Evolutionary conservation across 805 yeast species (phyloP).

Genomic region (Kregervanrija delftensis): DNA sequence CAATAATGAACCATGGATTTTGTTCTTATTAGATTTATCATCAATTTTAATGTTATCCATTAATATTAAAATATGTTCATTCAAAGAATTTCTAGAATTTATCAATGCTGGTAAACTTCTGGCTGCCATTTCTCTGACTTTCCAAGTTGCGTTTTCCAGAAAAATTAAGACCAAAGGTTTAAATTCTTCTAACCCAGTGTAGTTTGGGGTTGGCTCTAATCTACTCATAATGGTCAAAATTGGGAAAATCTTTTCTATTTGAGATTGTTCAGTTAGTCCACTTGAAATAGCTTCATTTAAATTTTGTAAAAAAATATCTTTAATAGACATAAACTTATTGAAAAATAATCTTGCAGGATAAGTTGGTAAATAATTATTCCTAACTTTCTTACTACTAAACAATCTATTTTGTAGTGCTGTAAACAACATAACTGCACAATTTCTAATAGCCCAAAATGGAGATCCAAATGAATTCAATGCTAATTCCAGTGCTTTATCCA

Average conservation of each 20-base stretch:
- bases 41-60: background rate
- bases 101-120: slow-evolving; percentile 52
- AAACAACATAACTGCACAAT: slow-evolving; percentile 90
- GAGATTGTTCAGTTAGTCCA: slow-evolving; percentile 23
- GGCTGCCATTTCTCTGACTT: slow-evolving; percentile 83
- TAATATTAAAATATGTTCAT: slow-evolving; percentile 22
- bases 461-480: slow-evolving; percentile 60
- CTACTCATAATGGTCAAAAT: slow-evolving; percentile 66
- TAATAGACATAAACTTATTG: slow-evolving; percentile 49
- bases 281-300: slow-evolving; percentile 28
- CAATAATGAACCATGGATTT: slow-evolving; percentile 53
- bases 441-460: slow-evolving; percentile 77
- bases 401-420: slow-evolving; percentile 75
- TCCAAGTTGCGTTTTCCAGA: slow-evolving; percentile 60
- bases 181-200: slow-evolving; percentile 47
- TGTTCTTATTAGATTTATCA: slow-evolving; percentile 30
- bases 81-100: slow-evolving; percentile 20
- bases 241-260: slow-evolving; percentile 60
- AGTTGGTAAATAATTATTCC: slow-evolving; percentile 23
- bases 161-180: slow-evolving; percentile 39
- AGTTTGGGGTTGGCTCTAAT: slow-evolving; percentile 53
- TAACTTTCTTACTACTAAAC: slow-evolving; percentile 52
- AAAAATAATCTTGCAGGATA: slow-evolving; percentile 58
- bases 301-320: slow-evolving; percentile 39
- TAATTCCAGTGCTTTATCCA: slow-evolving; percentile 52